These are phyloP conservation scores for Jasminum sambac DNA, from an alignment of 257 asterid species.

Conservation along the genomic window DNA sequence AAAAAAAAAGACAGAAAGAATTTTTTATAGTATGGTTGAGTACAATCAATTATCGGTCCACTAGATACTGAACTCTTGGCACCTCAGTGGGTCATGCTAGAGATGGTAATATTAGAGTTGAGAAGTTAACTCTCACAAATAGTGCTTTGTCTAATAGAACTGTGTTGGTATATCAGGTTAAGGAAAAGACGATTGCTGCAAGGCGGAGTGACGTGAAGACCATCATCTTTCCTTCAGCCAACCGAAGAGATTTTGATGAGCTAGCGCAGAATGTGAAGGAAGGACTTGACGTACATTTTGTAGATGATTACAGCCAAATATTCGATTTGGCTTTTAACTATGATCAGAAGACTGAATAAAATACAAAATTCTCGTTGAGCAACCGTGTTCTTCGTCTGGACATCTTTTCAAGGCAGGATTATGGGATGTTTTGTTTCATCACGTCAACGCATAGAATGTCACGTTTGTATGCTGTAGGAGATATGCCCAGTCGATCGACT, in stretches of 20 bases:
- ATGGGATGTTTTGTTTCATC: neutral
- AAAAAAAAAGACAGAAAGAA: too few species aligned
- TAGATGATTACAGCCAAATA: constrained; percentile 75
- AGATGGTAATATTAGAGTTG: neutral
- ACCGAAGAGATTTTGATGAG: constrained; percentile 94
- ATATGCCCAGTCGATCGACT: constrained; percentile 15
- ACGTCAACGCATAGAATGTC: neutral
- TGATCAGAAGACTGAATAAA: constrained; percentile 17
- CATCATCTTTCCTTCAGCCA: constrained; percentile 87
- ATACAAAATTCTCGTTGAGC: neutral
- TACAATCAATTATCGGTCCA: too few species aligned
- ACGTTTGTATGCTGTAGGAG: constrained; percentile 11
- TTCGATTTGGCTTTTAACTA: constrained; percentile 61
- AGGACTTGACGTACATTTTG: constrained; percentile 90
- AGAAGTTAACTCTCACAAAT: neutral
- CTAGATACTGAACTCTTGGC: too few species aligned
- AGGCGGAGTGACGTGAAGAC: constrained; percentile 87
- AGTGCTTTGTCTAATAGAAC: neutral
- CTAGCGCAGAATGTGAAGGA: constrained; percentile 88
- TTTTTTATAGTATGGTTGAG: too few species aligned
- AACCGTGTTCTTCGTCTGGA: constrained; percentile 12
- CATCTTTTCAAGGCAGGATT: neutral
- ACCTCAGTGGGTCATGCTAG: neutral
- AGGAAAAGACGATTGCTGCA: constrained; percentile 97
- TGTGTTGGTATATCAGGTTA: constrained; percentile 49